Conservation (phyloP, 1,139 yeast genomes). For the Kodamaea suecica region DNA sequence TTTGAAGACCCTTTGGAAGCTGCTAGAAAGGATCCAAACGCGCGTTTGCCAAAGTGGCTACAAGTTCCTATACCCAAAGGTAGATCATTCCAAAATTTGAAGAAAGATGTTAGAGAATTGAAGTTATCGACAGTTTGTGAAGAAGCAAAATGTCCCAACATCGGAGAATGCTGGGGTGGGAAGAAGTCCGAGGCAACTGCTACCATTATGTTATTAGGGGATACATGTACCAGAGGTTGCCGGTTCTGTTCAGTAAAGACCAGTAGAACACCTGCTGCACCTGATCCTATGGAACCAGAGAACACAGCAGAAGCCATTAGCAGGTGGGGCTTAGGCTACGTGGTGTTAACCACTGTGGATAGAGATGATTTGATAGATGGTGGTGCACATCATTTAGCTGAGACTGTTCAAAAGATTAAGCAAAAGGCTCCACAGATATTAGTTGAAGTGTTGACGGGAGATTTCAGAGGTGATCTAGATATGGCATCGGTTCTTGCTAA, state of each 20-base stretch:
- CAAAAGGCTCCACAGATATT: constrained; percentile 85
- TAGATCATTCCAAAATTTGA: constrained; percentile 70
- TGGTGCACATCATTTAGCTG: constrained; percentile 87
- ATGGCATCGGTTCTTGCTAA: constrained; percentile 78
- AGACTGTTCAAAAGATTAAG: constrained; percentile 82
- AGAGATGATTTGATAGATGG: constrained; percentile 94
- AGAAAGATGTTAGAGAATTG: constrained; percentile 82
- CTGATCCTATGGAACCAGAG: constrained; percentile 96
- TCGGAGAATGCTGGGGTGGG: constrained; percentile 99
- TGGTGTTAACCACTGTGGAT: constrained; percentile 95
- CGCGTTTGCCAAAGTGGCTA: constrained; percentile 87
- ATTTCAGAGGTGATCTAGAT: constrained; percentile 84
- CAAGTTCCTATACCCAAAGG: constrained; percentile 97
- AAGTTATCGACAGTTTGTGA: constrained; percentile 95
- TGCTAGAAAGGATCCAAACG: constrained; percentile 56
- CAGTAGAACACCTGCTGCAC: constrained; percentile 76
- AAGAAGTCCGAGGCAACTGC: constrained; percentile 96
- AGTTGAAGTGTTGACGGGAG: constrained; percentile 94
- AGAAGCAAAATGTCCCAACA: constrained; percentile 97
- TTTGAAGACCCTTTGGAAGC: constrained; percentile 65
- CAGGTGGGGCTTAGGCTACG: constrained; percentile 98
- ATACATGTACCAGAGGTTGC: constrained; percentile 98
- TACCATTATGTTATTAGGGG: constrained; percentile 97
- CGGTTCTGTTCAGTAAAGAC: constrained; percentile 97
- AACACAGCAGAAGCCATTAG: constrained; percentile 97